Evolutionary conservation across 2,329 filamentous ascomycete species (phyloP).

Genomic region (Beauveria sp.): DNA sequence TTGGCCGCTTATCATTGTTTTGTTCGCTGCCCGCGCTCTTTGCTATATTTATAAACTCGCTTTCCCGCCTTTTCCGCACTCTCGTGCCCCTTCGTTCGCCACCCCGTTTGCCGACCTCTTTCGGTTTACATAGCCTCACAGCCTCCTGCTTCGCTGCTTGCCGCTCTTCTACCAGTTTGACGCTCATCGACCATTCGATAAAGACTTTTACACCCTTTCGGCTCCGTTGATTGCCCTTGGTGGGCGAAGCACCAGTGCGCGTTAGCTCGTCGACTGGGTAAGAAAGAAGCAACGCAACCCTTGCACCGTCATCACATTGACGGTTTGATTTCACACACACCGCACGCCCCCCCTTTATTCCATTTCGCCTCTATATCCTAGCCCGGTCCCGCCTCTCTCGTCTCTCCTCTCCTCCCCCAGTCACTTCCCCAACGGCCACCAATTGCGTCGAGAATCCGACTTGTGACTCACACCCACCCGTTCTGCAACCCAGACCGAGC

Average conservation of each 20-base stretch:
- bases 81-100: neutral
- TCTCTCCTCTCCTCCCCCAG: slow-evolving; percentile 1
- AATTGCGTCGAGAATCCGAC: slow-evolving; percentile 20
- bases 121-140: neutral
- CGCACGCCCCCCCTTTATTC: slow-evolving; percentile 8
- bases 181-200: neutral
- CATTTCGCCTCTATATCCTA: neutral
- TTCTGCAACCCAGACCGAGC: slow-evolving; percentile 11
- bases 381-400: neutral
- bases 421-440: slow-evolving; percentile 10
- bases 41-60: slow-evolving; percentile 2
- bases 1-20: neutral
- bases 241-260: slow-evolving; percentile 7
- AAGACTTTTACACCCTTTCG: neutral
- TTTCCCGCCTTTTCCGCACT: slow-evolving; percentile 1
- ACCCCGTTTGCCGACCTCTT: neutral
- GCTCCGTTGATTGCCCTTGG: neutral
- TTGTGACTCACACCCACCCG: slow-evolving; percentile 26
- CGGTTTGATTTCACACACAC: neutral
- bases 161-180: neutral
- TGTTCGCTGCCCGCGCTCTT: neutral
- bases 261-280: slow-evolving; percentile 6
- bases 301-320: neutral
- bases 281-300: neutral
- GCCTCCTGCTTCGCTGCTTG: neutral